These are phyloP conservation scores for Verticillium dahliae DNA, from an alignment of 2,329 filamentous ascomycete species.

Conservation along the genomic window DNA sequence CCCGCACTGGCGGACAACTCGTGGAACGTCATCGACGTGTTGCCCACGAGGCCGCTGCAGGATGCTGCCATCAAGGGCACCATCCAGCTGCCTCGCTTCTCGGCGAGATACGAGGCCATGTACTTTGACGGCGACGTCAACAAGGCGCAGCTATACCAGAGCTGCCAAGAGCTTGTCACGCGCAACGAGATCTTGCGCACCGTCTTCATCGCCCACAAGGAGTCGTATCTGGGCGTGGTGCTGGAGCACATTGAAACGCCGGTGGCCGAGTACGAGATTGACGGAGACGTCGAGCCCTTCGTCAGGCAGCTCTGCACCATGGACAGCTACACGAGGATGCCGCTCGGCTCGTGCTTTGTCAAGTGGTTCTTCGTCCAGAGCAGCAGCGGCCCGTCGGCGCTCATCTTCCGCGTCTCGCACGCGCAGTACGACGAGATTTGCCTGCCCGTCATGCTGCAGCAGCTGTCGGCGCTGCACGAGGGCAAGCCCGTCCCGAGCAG, in stretches of 20 bases:
- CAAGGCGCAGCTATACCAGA: slow-evolving; percentile 35
- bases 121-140: slow-evolving; percentile 49
- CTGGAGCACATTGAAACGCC: slow-evolving; percentile 45
- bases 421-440: slow-evolving; percentile 66
- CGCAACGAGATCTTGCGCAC: slow-evolving; percentile 61
- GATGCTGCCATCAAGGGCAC: slow-evolving; percentile 53
- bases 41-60: slow-evolving; percentile 53
- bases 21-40: slow-evolving; percentile 47
- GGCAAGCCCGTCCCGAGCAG: slow-evolving; percentile 20
- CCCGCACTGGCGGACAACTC: slow-evolving; percentile 42
- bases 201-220: slow-evolving; percentile 50
- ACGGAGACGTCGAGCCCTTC: slow-evolving; percentile 43
- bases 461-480: slow-evolving; percentile 49
- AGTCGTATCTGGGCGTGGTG: slow-evolving; percentile 49
- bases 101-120: slow-evolving; percentile 58
- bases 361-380: slow-evolving; percentile 48
- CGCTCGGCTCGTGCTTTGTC: slow-evolving; percentile 53
- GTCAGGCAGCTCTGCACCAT: slow-evolving; percentile 44
- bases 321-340: slow-evolving; percentile 49
- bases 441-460: slow-evolving; percentile 53
- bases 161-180: slow-evolving; percentile 49
- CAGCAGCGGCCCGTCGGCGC: slow-evolving; percentile 25
- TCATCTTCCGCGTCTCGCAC: slow-evolving; percentile 59
- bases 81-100: slow-evolving; percentile 51
- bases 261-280: slow-evolving; percentile 46